Evolutionary conservation across 768 basidiomycete species (phyloP), one percentile per base, ranked within the genome.

Genomic region (Astraeus odoratus): DNA sequence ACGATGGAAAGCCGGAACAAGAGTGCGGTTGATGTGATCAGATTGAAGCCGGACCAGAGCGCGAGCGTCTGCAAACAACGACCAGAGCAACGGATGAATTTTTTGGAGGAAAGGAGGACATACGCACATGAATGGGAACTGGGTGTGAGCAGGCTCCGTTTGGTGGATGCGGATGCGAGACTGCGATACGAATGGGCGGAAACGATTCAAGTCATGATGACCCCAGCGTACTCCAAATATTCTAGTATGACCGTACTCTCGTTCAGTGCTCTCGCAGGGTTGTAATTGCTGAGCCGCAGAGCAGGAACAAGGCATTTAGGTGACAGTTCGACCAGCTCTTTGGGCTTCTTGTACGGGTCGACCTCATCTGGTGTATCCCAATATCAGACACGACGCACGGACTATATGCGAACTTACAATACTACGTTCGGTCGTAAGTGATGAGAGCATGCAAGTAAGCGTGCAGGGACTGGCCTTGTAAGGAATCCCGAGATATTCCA

Each of bases 261-360:
- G 59, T 89, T 84, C 10, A 90, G 63, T 0, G 79, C 75, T 26
- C 77, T 67, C 0, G 83, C 77, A 0, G 80, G 81, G 39, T 57
- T 59, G 48, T 69, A 77, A 3, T 64, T 63, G 52, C 79, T 65
- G 43, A 88, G 60, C 52, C 72, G 76, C 23, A 86, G 54, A 1
- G 73, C 86, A 0, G 88, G 87, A 1, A 93, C 86, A 3, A 92
- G 72, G 0, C 89, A 87, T 54, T 86, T 87, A 1, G 88, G 86
- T 13, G 86, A 89, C 15, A 88, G 69, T 29, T 85, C 78, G n/a
- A 93, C 70, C 16, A 92, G 74, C 25, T 86, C 86, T 39, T 77
- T 61, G 0, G 88, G 85, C 53, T 90, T 92, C 64, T 80, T 79
- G 68, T 90, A 89, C 16, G 86, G 84, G 61, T 88, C 83, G 23